These are phyloP conservation scores for Gillenia trifoliata DNA, from an alignment of 306 rosid genomes.

Conservation along the genomic window DNA sequence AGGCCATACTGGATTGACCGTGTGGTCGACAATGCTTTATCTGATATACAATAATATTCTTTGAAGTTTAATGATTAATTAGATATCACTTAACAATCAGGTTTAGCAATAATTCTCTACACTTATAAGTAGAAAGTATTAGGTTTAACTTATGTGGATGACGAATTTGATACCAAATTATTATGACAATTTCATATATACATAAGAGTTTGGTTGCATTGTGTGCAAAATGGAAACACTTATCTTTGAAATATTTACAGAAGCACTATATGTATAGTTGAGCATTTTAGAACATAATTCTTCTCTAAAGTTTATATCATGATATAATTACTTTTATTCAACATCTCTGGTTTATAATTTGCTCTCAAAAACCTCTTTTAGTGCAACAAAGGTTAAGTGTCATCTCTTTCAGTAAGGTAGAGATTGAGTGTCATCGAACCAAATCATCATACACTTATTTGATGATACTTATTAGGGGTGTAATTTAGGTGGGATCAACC, in stretches of 20 bases:
- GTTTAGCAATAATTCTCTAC: too few relatives aligned
- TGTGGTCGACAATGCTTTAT: neutral
- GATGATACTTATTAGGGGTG: too few relatives aligned
- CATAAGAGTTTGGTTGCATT: neutral
- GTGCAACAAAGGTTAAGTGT: too few relatives aligned
- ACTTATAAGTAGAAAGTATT: too few relatives aligned
- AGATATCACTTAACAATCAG: too few relatives aligned
- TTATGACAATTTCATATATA: neutral
- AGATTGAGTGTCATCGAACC: neutral
- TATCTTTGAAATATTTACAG: neutral
- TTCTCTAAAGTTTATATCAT: neutral
- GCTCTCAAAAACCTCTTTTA: too few relatives aligned
- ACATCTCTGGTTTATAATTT: neutral
- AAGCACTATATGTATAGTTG: neutral
- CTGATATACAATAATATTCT: neutral
- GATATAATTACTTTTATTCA: neutral
- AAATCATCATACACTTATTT: too few relatives aligned
- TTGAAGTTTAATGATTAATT: too few relatives aligned
- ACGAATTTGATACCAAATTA: too few relatives aligned
- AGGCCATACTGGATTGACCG: neutral
- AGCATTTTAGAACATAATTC: neutral
- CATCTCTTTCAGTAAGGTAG: too few relatives aligned
- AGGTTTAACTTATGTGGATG: fast-evolving
- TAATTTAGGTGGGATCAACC: too few relatives aligned
- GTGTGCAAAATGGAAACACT: neutral